phyloP scores from a whole-genome alignment of 371 early-diverging fungal genomes.

The Dichotomocladium elegans region DNA sequence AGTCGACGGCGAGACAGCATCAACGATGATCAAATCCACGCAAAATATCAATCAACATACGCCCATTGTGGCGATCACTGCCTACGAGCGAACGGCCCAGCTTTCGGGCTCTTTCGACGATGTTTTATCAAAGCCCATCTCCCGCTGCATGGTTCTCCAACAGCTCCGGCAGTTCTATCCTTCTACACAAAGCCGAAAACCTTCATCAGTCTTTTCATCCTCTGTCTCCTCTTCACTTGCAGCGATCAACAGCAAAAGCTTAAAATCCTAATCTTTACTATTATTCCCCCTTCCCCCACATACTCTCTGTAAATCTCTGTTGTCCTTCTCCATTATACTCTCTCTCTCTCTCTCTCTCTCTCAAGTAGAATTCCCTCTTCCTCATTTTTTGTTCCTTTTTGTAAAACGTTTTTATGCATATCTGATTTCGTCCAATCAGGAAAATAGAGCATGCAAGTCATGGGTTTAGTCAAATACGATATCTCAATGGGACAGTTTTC shows the following conservation, averaged over 20 bases:
- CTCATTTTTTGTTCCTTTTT: no score
- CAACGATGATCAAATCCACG: slow-evolving; percentile 93
- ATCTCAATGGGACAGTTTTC: no score
- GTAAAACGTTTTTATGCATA: no score
- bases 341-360: no score
- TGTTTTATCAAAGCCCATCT: slow-evolving; percentile 71
- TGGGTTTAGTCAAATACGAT: no score
- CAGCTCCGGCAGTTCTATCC: slow-evolving; percentile 47
- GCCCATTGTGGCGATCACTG: slow-evolving; percentile 72
- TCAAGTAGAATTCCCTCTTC: no score
- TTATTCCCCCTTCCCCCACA: no score
- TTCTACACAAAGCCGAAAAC: slow-evolving; percentile 1
- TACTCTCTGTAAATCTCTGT: no score
- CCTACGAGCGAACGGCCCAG: slow-evolving; percentile 61
- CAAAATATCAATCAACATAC: slow-evolving; percentile 73
- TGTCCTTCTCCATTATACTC: no score
- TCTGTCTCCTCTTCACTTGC: slow-evolving; percentile 2
- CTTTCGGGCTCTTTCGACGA: slow-evolving; percentile 69
- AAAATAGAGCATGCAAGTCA: no score
- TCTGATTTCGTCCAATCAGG: no score
- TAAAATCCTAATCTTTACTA: background rate
- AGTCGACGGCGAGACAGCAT: slow-evolving; percentile 89
- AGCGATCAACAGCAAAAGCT: slow-evolving; percentile 7
- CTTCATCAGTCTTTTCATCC: slow-evolving; percentile 1
- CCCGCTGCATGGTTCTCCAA: slow-evolving; percentile 54